Base-by-base conservation (phyloP, 305 asterid species). In the Solanum hybrid region DNA sequence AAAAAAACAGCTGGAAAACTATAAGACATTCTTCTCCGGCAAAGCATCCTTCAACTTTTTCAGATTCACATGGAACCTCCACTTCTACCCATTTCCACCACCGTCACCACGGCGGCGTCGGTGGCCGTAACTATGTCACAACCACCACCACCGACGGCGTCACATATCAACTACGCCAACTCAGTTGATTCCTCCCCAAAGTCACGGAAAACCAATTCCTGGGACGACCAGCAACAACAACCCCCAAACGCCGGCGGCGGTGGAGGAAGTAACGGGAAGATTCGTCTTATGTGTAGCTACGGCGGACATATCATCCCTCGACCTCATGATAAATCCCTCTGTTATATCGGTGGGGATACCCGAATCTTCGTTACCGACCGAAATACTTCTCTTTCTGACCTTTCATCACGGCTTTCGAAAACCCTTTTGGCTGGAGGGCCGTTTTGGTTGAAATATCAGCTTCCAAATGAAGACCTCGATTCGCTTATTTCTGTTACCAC, bases 271-370 rank as follows among this genome's bases (percentile, higher is more conserved):
- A 72, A 72, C 11, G 17, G 38, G 89, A 96, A 95, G 89, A 93
- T 97, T 91, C 99, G 98, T 14, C 93, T 97, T 26, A 96, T 97
- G 98, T 96, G 98, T 93, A 96, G 99, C 91, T 96, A 95, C 79
- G 97, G 96, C 66, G 98, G 99, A 6, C 98, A 96, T 90, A 97
- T 97, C 89, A 91, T 97, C 88, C 99, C 99, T 79, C 96, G 99
- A 27, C 99, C 99, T 9, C 98, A 95, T 92, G 98, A 97, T 86
- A 97, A 96, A 91, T 90, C 95, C 14, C 96, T 96, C 7, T 96
- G 96, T 91, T 97, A 97, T 92, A 92, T 95, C 91, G 99, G 98
- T 78, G 98, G 99, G 5, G 97, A 96, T 90, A 97, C 98, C n/a
- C 96, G 98, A 6, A 97, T 97, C 88, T 90, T 97, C 91, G 96